Conservation (phyloP, 495 filamentous ascomycete species). For the Bathelium albidoporum region DNA sequence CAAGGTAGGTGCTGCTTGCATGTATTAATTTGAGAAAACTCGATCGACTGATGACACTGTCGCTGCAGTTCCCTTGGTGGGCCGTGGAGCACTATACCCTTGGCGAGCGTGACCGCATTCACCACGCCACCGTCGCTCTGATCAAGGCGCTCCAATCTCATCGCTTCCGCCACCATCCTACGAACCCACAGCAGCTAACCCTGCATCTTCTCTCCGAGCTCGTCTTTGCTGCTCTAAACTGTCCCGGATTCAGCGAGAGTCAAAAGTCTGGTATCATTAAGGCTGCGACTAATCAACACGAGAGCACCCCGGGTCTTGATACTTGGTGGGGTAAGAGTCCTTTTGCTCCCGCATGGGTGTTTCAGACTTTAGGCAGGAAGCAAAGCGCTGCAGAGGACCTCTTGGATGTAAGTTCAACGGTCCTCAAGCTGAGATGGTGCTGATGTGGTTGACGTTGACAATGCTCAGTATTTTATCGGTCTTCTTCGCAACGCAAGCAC, state of each 20-base stretch:
- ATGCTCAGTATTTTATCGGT: constrained; percentile 47
- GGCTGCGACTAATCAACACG: neutral
- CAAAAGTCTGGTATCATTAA: constrained; percentile 16
- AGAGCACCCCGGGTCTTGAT: constrained; percentile 7
- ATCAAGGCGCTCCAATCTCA: constrained; percentile 37
- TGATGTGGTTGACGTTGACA: constrained; percentile 29
- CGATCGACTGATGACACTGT: neutral
- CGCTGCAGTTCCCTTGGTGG: constrained; percentile 56
- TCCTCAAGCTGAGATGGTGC: neutral
- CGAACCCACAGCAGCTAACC: constrained; percentile 36
- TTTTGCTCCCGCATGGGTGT: constrained; percentile 14
- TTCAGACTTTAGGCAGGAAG: constrained; percentile 15
- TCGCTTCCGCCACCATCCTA: constrained; percentile 21
- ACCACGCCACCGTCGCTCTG: constrained; percentile 41
- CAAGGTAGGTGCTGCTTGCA: constrained; percentile 40
- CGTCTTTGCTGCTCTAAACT: constrained; percentile 17
- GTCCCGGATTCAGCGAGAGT: constrained; percentile 25
- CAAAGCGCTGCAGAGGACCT: constrained; percentile 10
- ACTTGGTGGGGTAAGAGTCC: constrained; percentile 9
- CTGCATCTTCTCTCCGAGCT: constrained; percentile 37
- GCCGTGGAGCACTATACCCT: constrained; percentile 52
- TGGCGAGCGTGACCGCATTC: constrained; percentile 49
- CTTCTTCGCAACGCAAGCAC: constrained; percentile 41
- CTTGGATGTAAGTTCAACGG: constrained; percentile 10
- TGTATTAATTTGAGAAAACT: neutral